Base-by-base conservation (phyloP, 192 early-diverging fungal species). In the Backusella macrospora region DNA sequence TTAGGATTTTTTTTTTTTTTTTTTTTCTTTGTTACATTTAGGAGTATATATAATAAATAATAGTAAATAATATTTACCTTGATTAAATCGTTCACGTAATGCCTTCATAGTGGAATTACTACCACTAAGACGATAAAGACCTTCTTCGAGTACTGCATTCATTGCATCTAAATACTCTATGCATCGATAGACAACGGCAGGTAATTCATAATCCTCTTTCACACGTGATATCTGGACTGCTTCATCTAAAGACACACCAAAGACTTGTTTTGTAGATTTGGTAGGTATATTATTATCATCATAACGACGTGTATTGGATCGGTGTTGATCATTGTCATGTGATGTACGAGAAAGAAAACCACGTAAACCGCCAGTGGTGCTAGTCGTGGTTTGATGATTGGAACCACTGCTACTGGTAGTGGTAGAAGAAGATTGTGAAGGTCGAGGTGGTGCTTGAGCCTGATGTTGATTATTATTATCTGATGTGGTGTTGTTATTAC, bases 121-220 rank as follows among this genome's bases (percentile, higher is more conserved):
- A 21, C 98, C 98, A 23, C 91, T 95, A 72, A 96, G 82, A 10
- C 98, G 90, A 84, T 98, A 99, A 40, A 99, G 91, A 6, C 98
- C 98, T 81, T 98, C 97, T 75, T 99, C 98, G 14, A 91, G 73
- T 52, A 82, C 89, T 6, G 96, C 98, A 72, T 94, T 91, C 77
- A 93, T 93, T 1, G 91, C 87, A 74, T 99, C 96, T 45, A 99
- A 76, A 70, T 95, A 99, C 83, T 99, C 97, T 63, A 99, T 96
- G 71, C 96, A 98, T 23, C 98, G 85, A 81, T 94, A 97, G 3
- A 99, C 91, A 39, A 99, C 89, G 0, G 95, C 89, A 13, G 98
- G 98, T n/a, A 98, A 82, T 39, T 92, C 88, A 75, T 93, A 91
- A 6, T 86, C 88, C 45, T 96, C 96, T 34, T 85, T 86, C 29